phyloP scores from a whole-genome alignment of 345 rosid genomes.

The Carallia pectinifolia region DNA sequence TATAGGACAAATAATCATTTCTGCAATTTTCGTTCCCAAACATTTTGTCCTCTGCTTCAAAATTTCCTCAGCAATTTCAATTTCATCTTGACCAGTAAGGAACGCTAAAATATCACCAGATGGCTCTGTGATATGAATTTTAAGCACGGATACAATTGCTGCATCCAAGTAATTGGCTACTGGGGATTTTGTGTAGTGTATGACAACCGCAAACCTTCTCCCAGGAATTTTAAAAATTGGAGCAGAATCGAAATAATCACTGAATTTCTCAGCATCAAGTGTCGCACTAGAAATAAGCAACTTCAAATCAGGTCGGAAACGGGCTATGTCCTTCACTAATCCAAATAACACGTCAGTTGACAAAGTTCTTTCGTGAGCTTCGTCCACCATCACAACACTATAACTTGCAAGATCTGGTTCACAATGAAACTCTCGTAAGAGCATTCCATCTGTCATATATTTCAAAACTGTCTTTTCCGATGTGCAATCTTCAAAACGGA shows the following conservation, averaged over 20 bases:
- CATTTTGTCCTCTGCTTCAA: constrained; percentile 86
- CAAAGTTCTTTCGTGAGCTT: constrained; percentile 89
- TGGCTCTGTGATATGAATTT: constrained; percentile 66
- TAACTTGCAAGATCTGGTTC: constrained; percentile 76
- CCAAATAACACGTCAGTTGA: constrained; percentile 86
- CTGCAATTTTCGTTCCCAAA: constrained; percentile 88
- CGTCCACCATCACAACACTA: constrained; percentile 82
- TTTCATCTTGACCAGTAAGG: constrained; percentile 85
- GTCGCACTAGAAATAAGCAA: constrained; percentile 92
- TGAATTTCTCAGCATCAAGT: constrained; percentile 81
- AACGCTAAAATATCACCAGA: constrained; percentile 80
- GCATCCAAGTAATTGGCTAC: constrained; percentile 86
- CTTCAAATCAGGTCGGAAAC: constrained; percentile 82
- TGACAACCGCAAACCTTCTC: constrained; percentile 76
- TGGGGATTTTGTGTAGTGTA: constrained; percentile 76
- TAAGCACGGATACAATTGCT: constrained; percentile 71
- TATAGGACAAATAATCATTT: constrained; percentile 90
- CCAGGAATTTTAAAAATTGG: constrained; percentile 88
- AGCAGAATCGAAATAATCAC: constrained; percentile 76
- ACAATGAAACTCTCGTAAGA: constrained; percentile 68
- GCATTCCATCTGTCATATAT: constrained; percentile 89
- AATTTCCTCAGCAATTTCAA: constrained; percentile 87
- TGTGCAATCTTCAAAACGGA: constrained; percentile 86
- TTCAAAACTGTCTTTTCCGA: constrained; percentile 76
- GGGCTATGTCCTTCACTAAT: constrained; percentile 60